Conservation (phyloP, 2,329 filamentous ascomycete genomes). For the Aspergillaceae sp. region DNA sequence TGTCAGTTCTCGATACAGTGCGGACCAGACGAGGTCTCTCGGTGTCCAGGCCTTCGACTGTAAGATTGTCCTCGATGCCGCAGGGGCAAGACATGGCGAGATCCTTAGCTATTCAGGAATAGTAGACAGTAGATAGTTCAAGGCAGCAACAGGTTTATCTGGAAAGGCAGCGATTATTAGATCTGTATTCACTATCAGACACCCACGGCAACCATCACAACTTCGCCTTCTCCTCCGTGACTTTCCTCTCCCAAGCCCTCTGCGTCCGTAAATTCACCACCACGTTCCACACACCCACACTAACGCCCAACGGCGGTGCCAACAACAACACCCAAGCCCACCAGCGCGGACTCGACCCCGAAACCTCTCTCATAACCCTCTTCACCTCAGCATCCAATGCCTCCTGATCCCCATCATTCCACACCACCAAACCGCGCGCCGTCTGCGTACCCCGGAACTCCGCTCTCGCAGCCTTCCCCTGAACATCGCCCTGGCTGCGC, state of each 20-base stretch:
- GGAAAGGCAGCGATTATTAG: background rate
- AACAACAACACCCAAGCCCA: slow-evolving; percentile 66
- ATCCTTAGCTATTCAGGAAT: no score
- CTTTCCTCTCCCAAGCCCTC: slow-evolving; percentile 57
- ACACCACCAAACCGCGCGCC: slow-evolving; percentile 66
- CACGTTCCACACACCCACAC: slow-evolving; percentile 61
- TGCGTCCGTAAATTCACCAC: slow-evolving; percentile 64
- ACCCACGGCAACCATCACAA: slow-evolving; percentile 18
- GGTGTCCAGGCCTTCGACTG: slow-evolving; percentile 5
- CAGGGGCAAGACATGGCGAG: slow-evolving; percentile 7
- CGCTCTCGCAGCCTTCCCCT: slow-evolving; percentile 70
- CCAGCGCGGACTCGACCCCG: slow-evolving; percentile 61
- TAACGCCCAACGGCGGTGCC: slow-evolving; percentile 65
- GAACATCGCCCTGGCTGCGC: slow-evolving; percentile 74
- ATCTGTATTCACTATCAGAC: no score
- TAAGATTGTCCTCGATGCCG: slow-evolving; percentile 1
- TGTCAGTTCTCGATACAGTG: background rate
- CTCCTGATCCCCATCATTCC: slow-evolving; percentile 74
- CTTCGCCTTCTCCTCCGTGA: slow-evolving; percentile 52
- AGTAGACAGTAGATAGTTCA: background rate
- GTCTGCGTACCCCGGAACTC: slow-evolving; percentile 50
- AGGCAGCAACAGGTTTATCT: background rate
- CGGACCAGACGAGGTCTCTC: slow-evolving; percentile 8
- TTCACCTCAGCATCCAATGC: slow-evolving; percentile 61
- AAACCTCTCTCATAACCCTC: slow-evolving; percentile 56